A percentile compares a stretch with the other conserved stretches of the same genome.
phyloP scores from a whole-genome alignment of 1,139 yeast species.

The Scheffersomyces segobiensis region DNA sequence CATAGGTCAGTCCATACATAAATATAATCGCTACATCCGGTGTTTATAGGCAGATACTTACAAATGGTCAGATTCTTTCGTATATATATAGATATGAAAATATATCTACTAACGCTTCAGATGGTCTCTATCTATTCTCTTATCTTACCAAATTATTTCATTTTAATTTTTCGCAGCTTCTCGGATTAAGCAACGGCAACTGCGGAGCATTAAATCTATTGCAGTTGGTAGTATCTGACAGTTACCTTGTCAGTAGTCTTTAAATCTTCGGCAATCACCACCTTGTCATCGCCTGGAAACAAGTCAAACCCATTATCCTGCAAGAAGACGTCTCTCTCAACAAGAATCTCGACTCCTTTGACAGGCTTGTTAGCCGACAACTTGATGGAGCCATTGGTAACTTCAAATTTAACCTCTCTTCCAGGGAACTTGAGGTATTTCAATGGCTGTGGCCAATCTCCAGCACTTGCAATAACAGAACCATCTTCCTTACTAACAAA shows the following conservation, averaged over 20 bases:
- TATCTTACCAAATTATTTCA: background rate
- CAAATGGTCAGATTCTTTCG: background rate
- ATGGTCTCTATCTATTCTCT: background rate
- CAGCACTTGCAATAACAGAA: conserved; percentile 29
- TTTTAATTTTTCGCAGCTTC: background rate
- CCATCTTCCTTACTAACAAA: conserved; percentile 14
- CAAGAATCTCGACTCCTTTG: conserved; percentile 36
- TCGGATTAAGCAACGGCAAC: background rate
- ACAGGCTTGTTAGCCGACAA: conserved; percentile 36
- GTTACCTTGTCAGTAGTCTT: conserved; percentile 2
- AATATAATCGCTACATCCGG: background rate
- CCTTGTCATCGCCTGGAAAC: conserved; percentile 34
- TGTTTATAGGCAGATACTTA: background rate
- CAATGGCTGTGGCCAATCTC: conserved; percentile 58
- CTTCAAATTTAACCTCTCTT: conserved; percentile 1
- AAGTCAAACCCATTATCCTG: conserved; percentile 48
- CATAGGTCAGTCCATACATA: background rate
- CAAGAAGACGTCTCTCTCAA: conserved; percentile 19
- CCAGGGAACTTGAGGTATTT: conserved; percentile 31
- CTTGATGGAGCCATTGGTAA: background rate
- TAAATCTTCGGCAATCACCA: conserved; percentile 5
- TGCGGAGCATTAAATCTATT: background rate
- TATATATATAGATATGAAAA: background rate
- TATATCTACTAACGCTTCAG: background rate
- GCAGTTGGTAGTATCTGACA: conserved; percentile 3